A percentile compares a stretch with the other conserved stretches of the same genome.
phyloP scores from a whole-genome alignment of 2,329 filamentous ascomycete genomes.

The Colletotrichum sp. region DNA sequence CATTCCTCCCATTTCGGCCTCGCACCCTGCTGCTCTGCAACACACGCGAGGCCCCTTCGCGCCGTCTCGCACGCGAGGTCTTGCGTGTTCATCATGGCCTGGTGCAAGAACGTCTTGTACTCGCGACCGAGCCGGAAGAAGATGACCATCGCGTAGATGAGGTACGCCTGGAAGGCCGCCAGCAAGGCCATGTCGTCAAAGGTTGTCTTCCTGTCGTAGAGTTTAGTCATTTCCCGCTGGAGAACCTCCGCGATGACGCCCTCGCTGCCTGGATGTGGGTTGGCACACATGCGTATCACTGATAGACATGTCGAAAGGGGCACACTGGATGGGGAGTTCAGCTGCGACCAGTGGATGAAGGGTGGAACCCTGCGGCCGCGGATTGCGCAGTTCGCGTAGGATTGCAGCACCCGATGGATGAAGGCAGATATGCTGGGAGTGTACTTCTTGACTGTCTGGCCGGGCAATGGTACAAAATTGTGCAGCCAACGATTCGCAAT shows the following conservation, averaged over 20 bases:
- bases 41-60: constrained; percentile 46
- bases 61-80: constrained; percentile 48
- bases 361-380: constrained; percentile 43
- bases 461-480: constrained; percentile 47
- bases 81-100: constrained; percentile 54
- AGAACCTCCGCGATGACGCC: constrained; percentile 35
- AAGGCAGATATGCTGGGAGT: constrained; percentile 39
- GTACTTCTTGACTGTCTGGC: constrained; percentile 48
- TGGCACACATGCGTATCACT: constrained; percentile 43
- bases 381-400: constrained; percentile 42
- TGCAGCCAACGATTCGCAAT: constrained; percentile 56
- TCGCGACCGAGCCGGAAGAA: constrained; percentile 43
- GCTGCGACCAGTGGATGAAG: constrained; percentile 48
- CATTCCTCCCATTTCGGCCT: constrained; percentile 58
- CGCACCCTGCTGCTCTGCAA: constrained; percentile 39
- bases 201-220: constrained; percentile 32
- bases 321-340: constrained; percentile 24
- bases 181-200: constrained; percentile 38
- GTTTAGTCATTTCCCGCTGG: constrained; percentile 45
- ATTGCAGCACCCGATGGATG: constrained; percentile 46
- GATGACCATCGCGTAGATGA: constrained; percentile 55
- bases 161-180: constrained; percentile 55
- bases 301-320: constrained; percentile 47
- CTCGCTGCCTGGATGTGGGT: constrained; percentile 36
- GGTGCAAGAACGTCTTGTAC: constrained; percentile 37